These are phyloP conservation scores for Elsinoe arachidis DNA, from an alignment of 2,329 filamentous ascomycete species.

Conservation along the genomic window DNA sequence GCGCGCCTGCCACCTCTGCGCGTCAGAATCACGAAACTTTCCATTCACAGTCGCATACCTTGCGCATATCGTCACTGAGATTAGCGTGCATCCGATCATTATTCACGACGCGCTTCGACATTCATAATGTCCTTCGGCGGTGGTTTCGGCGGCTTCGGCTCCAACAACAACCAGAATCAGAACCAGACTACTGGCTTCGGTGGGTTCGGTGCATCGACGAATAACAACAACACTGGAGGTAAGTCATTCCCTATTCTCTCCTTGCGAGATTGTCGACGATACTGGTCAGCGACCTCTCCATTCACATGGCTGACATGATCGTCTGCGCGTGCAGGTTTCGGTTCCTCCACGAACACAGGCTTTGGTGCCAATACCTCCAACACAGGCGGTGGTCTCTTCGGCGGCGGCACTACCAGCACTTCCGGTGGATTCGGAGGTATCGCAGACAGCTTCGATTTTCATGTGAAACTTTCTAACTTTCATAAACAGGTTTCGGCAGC, in stretches of 20 bases:
- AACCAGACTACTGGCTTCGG: conserved; percentile 50
- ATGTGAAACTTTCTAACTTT: background rate
- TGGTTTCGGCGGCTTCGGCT: conserved; percentile 52
- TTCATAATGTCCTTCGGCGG: conserved; percentile 17
- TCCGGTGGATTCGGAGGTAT: conserved; percentile 19
- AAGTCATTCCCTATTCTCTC: conserved; percentile 11
- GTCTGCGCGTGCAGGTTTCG: conserved; percentile 17
- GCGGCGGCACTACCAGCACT: conserved; percentile 30
- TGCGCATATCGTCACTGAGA: background rate
- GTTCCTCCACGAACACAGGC: conserved; percentile 18
- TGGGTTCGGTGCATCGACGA: conserved; percentile 28
- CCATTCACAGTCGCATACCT: background rate
- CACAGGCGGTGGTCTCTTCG: conserved; percentile 26
- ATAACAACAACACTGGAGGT: conserved; percentile 20
- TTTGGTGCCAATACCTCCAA: conserved; percentile 19
- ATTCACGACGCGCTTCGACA: background rate
- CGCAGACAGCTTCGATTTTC: background rate
- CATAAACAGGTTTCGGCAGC: conserved; percentile 17
- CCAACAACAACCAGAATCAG: conserved; percentile 70
- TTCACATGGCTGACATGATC: background rate
- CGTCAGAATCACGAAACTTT: conserved; percentile 8
- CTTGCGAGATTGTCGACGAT: too few species aligned
- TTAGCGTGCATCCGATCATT: background rate
- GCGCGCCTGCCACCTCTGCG: conserved; percentile 10
- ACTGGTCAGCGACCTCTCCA: background rate